Conservation (phyloP, 176 grass and related monocot species). For the Chloris gayana region DNA sequence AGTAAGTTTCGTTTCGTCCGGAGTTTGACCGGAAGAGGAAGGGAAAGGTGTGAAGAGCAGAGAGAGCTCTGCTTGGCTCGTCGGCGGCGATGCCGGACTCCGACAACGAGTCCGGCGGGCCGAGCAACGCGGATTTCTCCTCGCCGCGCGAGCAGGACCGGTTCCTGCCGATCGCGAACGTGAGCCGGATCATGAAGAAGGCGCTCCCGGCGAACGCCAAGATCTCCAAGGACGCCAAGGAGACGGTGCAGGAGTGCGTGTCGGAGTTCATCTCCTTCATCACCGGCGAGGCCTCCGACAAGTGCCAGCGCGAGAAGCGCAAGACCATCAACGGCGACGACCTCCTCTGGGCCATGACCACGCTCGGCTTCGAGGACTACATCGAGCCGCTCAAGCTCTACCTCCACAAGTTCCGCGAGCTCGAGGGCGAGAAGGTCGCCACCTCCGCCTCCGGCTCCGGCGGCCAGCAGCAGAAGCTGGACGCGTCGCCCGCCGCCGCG, state of each 20-base stretch:
- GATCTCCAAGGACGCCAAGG: constrained; percentile 97
- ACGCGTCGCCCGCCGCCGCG: neutral
- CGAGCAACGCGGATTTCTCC: constrained; percentile 49
- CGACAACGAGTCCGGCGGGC: constrained; percentile 82
- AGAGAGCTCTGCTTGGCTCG: neutral
- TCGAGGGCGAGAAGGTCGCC: constrained; percentile 78
- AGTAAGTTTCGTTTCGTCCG: neutral
- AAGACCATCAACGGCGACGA: constrained; percentile 99
- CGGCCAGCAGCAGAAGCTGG: constrained; percentile 12
- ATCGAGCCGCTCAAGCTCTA: constrained; percentile 93
- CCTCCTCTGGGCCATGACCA: constrained; percentile 96
- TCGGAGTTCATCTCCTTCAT: constrained; percentile 99
- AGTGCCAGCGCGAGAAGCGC: constrained; percentile 97
- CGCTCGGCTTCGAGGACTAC: constrained; percentile 96
- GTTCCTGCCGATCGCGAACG: constrained; percentile 95
- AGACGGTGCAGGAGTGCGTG: constrained; percentile 99
- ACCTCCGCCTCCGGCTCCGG: constrained; percentile 13
- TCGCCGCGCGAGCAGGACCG: constrained; percentile 83
- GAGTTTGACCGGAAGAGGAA: neutral
- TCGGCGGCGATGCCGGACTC: constrained; percentile 69
- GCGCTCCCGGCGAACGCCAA: constrained; percentile 90
- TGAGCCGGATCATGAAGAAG: constrained; percentile 99
- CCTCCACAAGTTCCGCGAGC: constrained; percentile 90
- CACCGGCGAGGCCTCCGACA: constrained; percentile 96
- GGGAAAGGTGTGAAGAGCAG: neutral